Evolutionary conservation across 441 rosid species (phyloP).

Genomic region (Codiaeum variegatum): DNA sequence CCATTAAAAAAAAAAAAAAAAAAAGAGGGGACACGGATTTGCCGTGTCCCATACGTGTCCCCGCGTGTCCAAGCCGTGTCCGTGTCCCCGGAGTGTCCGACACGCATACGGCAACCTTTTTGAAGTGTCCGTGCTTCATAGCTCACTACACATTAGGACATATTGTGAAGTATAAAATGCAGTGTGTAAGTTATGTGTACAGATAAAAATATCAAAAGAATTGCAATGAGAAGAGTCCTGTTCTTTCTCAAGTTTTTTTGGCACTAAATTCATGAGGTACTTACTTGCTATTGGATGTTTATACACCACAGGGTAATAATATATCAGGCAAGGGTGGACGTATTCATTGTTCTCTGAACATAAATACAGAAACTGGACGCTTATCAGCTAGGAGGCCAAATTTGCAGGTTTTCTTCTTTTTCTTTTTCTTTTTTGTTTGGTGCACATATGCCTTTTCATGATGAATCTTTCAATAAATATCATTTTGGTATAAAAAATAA

Average conservation of each 20-base stretch:
- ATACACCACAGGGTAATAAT: conserved; percentile 57
- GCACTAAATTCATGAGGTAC: conserved; percentile 7
- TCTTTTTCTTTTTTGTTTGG: not conserved
- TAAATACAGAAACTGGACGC: conserved; percentile 97
- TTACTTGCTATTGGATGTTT: conserved; percentile 8
- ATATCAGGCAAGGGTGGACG: conserved; percentile 79
- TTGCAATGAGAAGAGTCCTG: not conserved
- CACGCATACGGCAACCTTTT: too few species aligned
- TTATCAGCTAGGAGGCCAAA: conserved; percentile 95
- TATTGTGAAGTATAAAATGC: not conserved
- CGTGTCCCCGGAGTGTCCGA: too few species aligned
- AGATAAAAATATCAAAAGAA: not conserved
- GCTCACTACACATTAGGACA: not conserved
- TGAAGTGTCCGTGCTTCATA: too few species aligned
- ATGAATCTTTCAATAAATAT: too few species aligned
- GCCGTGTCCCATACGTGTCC: too few species aligned
- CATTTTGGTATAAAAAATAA: not conserved
- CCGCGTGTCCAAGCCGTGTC: too few species aligned
- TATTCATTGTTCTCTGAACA: conserved; percentile 91
- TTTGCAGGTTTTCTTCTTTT: conserved; percentile 58
- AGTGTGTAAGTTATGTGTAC: not conserved
- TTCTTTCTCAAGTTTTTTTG: conserved; percentile 8
- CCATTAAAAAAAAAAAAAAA: too few species aligned
- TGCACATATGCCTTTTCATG: too few species aligned
- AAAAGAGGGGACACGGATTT: too few species aligned